Conservation (phyloP, 169 alveolate genomes). For the Plasmodium knowlesi region DNA sequence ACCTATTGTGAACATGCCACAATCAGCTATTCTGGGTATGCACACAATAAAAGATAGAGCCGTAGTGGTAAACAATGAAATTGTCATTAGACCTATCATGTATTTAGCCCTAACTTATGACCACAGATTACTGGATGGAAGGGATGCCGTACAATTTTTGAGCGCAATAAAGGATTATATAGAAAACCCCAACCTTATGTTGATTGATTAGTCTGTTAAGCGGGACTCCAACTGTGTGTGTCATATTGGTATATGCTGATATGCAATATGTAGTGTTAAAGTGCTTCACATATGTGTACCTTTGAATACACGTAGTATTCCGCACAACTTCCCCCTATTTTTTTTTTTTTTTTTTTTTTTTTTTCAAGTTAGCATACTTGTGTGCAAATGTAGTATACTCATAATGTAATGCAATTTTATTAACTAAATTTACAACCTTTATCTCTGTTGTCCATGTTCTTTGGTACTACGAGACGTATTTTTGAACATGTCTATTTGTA, state of each 20-base stretch:
- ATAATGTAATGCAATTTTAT: neutral
- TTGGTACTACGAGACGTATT: neutral
- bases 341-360: neutral
- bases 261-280: neutral
- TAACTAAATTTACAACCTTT: neutral
- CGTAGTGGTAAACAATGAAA: constrained; percentile 93
- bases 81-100: constrained; percentile 96
- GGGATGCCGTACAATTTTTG: constrained; percentile 97
- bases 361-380: neutral
- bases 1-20: constrained; percentile 96
- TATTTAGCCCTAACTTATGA: constrained; percentile 96
- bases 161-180: constrained; percentile 91
- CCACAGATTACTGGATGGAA: constrained; percentile 97
- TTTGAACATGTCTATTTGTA: neutral
- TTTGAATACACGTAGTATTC: neutral
- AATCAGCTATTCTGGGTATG: constrained; percentile 95
- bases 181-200: constrained; percentile 91
- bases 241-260: neutral
- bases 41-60: constrained; percentile 93
- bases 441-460: neutral
- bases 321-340: neutral
- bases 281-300: neutral
- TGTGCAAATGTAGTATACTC: neutral
- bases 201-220: constrained; percentile 47
- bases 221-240: neutral